phyloP scores from a whole-genome alignment of 805 yeast species.

The Metschnikowia similis region DNA sequence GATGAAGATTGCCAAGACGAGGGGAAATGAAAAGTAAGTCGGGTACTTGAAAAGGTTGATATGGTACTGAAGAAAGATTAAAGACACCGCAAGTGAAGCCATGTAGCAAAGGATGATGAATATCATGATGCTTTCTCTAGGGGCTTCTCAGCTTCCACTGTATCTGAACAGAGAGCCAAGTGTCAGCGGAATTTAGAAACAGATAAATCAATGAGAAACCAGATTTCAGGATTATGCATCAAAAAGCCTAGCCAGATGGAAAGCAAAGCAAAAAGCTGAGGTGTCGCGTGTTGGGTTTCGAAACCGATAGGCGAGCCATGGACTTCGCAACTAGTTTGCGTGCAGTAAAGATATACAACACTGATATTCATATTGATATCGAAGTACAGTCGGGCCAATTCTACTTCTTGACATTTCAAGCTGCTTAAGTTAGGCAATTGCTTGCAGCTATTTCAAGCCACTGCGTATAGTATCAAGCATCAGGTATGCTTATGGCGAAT shows the following conservation, averaged over 20 bases:
- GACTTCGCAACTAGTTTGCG: neutral
- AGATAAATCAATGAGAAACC: neutral
- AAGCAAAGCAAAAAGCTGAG: neutral
- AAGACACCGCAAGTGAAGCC: constrained; percentile 24
- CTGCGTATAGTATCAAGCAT: neutral
- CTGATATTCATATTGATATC: neutral
- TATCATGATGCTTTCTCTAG: constrained; percentile 2
- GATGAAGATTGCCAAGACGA: constrained; percentile 60
- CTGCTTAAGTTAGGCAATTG: too few species aligned
- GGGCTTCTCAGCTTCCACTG: neutral
- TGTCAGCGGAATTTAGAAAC: neutral
- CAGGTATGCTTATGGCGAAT: neutral
- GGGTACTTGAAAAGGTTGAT: constrained; percentile 35
- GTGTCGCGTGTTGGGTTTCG: neutral
- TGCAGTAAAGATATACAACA: neutral
- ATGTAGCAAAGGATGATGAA: constrained; percentile 22
- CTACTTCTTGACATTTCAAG: too few species aligned
- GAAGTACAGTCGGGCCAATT: neutral
- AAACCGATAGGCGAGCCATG: neutral
- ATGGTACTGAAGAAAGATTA: constrained; percentile 33
- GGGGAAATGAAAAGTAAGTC: constrained; percentile 40
- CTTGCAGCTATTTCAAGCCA: neutral
- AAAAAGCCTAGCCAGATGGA: neutral
- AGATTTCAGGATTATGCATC: neutral
- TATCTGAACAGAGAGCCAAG: neutral